A percentile compares a stretch with the other conserved stretches of the same genome.
phyloP scores from a whole-genome alignment of 768 basidiomycete genomes.

The Paxillus involutus region DNA sequence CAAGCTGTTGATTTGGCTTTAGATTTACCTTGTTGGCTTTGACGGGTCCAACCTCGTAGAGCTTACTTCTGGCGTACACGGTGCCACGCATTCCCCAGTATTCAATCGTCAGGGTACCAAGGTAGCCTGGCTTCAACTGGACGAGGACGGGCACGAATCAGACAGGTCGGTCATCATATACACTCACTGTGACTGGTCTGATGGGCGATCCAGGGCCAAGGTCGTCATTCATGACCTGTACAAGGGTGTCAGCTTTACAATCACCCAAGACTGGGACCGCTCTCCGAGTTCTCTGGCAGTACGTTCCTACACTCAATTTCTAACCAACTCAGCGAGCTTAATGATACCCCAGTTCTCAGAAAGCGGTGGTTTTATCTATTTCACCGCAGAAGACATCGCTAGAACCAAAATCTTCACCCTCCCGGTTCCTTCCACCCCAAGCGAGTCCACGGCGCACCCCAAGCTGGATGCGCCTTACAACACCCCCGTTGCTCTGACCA shows the following conservation, averaged over 20 bases:
- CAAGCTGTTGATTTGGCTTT: neutral
- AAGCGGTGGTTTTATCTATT: constrained; percentile 66
- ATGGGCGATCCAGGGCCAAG: constrained; percentile 50
- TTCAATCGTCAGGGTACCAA: constrained; percentile 68
- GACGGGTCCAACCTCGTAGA: constrained; percentile 54
- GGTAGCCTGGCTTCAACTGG: constrained; percentile 86
- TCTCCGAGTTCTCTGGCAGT: constrained; percentile 44
- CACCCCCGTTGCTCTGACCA: constrained; percentile 60
- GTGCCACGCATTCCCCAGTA: constrained; percentile 73
- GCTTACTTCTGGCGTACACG: constrained; percentile 82
- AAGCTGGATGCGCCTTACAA: constrained; percentile 39
- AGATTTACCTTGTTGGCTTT: constrained; percentile 75
- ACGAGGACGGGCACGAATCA: constrained; percentile 85
- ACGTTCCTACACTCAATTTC: neutral
- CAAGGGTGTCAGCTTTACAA: constrained; percentile 63
- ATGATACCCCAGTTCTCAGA: constrained; percentile 62
- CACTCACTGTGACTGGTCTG: neutral
- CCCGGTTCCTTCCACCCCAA: constrained; percentile 63
- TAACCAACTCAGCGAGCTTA: neutral
- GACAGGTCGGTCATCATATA: constrained; percentile 53
- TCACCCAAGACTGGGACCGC: constrained; percentile 86
- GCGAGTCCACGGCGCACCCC: constrained; percentile 52
- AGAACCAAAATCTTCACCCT: constrained; percentile 72
- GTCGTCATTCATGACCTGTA: constrained; percentile 77
- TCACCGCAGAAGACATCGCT: constrained; percentile 78